phyloP scores from a whole-genome alignment of 257 asterid genomes.

The Cruciata laevipes region DNA sequence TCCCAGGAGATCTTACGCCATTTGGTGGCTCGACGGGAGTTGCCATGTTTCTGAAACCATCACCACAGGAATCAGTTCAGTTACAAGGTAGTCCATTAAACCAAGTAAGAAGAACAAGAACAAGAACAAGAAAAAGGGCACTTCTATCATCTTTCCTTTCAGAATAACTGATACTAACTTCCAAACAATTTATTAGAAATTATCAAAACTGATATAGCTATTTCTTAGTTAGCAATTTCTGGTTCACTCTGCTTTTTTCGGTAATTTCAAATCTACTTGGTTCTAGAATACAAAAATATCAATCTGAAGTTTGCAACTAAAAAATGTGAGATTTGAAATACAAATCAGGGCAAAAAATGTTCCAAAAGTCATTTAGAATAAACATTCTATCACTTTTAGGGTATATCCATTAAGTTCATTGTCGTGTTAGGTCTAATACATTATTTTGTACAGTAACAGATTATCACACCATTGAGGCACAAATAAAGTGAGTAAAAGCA shows the following conservation, averaged over 20 bases:
- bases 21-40: constrained; percentile 29
- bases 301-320: background rate
- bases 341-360: background rate
- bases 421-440: background rate
- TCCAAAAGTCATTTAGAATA: background rate
- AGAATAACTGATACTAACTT: background rate
- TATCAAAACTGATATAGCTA: background rate
- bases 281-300: background rate
- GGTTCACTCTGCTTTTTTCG: too few species aligned
- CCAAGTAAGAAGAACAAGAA: background rate
- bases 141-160: background rate
- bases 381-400: background rate
- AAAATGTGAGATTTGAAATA: background rate
- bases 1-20: constrained; percentile 21
- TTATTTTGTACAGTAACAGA: background rate
- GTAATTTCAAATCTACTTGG: background rate
- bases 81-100: background rate
- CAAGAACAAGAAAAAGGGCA: background rate
- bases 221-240: too few species aligned
- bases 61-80: constrained; percentile 2
- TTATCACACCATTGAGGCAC: background rate
- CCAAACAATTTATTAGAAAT: background rate
- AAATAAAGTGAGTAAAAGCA: background rate
- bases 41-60: constrained; percentile 18
- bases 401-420: background rate